Evolutionary conservation across 805 yeast species (phyloP), one percentile per base, ranked within the genome.

Genomic region (Cyberlindnera nakhonratchasimensis): DNA sequence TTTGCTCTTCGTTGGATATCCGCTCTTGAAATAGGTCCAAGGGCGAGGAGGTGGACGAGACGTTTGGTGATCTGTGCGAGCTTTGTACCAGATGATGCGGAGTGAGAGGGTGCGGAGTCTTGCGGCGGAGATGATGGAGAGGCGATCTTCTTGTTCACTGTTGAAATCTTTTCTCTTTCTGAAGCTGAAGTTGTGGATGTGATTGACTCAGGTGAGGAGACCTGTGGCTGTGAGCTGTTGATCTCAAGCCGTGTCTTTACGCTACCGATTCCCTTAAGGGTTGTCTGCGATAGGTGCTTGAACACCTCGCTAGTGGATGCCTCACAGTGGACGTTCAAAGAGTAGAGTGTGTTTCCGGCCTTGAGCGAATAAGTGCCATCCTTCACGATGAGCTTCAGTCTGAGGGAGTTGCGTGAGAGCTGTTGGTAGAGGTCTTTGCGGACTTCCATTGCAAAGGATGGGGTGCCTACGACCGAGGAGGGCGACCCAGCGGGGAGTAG

Each of bases 41-140:
- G 55, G 1, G 81, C 76, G 28, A 76, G 51, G 20, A 70, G 55
- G 47, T 72, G 72, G 18, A 74, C 51, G 29, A 75, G 61, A 39
- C 72, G 67, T 50, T 50, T 57, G n/a, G 55, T 42, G 20, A 57
- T 51, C 14, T 54, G 48, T 16, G 52, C 37, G 25, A 52, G 39
- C 21, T 55, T 43, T 33, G 51, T 50, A 11, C 54, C 42, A 3
- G 59, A 31, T 45, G 55, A 36, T n/a, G 40, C 18, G 11, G 22
- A 13, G 24, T 20, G 21, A 6, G 6, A n/a, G 26, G 36, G 11
- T 34, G 31, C 6, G 37, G 28, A 23, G 5, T 23, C 25, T 26
- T 25, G 18, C 5, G 6, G 38, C 18, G 10, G 17, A 11, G 30
- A 21, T 6, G 39, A 26, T 4, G 36, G 29, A 16, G 29, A 20